These are phyloP conservation scores for Calonectria montana DNA, from an alignment of 2,329 filamentous ascomycete genomes.

Conservation along the genomic window DNA sequence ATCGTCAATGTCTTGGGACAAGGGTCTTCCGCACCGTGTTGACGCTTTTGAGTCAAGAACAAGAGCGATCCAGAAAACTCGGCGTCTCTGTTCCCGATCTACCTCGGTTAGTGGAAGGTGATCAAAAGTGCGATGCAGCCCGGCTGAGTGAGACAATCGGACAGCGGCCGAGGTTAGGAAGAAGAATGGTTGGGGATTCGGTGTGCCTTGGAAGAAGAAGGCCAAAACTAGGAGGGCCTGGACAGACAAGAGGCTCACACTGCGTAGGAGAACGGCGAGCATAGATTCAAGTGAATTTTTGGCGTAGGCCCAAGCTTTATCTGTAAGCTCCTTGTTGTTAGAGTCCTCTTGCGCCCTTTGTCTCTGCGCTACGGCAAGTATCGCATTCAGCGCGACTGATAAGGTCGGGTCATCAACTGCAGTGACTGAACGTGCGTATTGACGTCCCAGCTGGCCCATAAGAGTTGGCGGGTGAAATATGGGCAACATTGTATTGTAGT, in stretches of 20 bases:
- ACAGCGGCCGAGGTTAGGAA: slow-evolving; percentile 12
- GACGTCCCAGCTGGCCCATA: slow-evolving; percentile 6
- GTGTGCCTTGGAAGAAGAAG: slow-evolving; percentile 17
- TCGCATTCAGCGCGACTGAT: slow-evolving; percentile 11
- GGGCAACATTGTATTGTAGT: slow-evolving; percentile 10
- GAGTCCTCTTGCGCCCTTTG: background rate
- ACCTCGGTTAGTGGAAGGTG: slow-evolving; percentile 6
- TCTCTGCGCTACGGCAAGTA: slow-evolving; percentile 1
- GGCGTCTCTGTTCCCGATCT: slow-evolving; percentile 4
- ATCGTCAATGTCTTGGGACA: slow-evolving; percentile 10
- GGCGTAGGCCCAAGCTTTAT: slow-evolving; percentile 5
- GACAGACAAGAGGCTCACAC: slow-evolving; percentile 11
- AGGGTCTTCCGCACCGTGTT: slow-evolving; percentile 1
- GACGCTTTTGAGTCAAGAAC: slow-evolving; percentile 17
- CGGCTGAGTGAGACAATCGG: slow-evolving; percentile 8
- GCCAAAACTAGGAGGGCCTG: slow-evolving; percentile 8
- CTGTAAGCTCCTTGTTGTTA: background rate
- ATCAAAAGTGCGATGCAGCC: slow-evolving; percentile 6
- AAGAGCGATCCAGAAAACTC: slow-evolving; percentile 14
- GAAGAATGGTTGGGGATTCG: slow-evolving; percentile 18
- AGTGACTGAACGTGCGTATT: background rate
- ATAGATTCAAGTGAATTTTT: slow-evolving; percentile 14
- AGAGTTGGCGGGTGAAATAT: slow-evolving; percentile 16
- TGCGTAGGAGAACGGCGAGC: slow-evolving; percentile 9
- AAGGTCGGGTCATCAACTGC: slow-evolving; percentile 5